phyloP scores from a whole-genome alignment of 176 grass and related monocot species.

The Cenchrus americanus region DNA sequence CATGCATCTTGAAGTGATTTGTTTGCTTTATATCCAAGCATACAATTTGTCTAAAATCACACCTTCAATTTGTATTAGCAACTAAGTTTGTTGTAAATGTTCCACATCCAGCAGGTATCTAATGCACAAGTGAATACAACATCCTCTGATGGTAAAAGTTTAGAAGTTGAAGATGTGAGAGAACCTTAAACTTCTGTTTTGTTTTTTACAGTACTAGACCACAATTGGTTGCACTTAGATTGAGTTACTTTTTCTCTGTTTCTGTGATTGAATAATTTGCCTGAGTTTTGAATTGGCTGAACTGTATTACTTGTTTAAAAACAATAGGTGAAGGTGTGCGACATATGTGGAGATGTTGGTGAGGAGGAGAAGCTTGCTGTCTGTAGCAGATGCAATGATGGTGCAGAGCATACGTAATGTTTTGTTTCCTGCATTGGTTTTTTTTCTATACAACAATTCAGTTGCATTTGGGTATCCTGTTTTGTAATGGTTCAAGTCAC shows the following conservation, averaged over 20 bases:
- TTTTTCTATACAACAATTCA: neutral
- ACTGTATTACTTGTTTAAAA: slow-evolving; percentile 36
- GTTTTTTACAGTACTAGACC: slow-evolving; percentile 27
- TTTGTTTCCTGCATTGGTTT: slow-evolving; percentile 13
- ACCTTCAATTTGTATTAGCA: slow-evolving; percentile 1
- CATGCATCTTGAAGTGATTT: slow-evolving; percentile 18
- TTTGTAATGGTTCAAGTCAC: slow-evolving; percentile 10
- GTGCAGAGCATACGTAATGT: slow-evolving; percentile 95
- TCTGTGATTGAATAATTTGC: slow-evolving; percentile 1
- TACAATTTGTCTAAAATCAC: neutral
- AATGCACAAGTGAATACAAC: slow-evolving; percentile 19
- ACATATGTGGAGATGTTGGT: slow-evolving; percentile 93
- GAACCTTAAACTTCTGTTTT: neutral
- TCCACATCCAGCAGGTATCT: slow-evolving; percentile 33
- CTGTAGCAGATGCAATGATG: slow-evolving; percentile 91
- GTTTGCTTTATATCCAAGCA: slow-evolving; percentile 7
- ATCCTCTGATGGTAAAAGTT: slow-evolving; percentile 44
- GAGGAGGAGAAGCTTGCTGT: slow-evolving; percentile 83
- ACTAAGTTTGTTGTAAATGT: slow-evolving; percentile 18
- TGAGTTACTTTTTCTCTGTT: neutral
- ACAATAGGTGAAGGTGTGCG: slow-evolving; percentile 92
- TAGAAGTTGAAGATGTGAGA: slow-evolving; percentile 80
- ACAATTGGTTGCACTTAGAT: slow-evolving; percentile 19
- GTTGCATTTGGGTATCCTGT: neutral
- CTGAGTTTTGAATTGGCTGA: neutral